These are phyloP conservation scores for Emydomyces testavorans DNA, from an alignment of 2,329 filamentous ascomycete genomes.

Conservation along the genomic window DNA sequence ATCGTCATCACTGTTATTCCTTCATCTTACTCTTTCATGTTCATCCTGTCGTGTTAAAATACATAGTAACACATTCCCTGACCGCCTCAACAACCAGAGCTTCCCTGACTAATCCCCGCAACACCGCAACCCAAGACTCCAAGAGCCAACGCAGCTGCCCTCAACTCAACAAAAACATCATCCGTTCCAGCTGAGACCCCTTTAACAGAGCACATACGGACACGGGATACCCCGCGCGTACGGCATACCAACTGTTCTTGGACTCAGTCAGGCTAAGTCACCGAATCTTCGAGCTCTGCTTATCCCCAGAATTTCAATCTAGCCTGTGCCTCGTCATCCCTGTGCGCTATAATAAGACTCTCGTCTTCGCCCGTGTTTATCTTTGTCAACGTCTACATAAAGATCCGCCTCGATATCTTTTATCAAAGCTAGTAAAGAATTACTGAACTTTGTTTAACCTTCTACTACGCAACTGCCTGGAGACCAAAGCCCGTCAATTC, in stretches of 20 bases:
- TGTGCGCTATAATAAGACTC: too few relatives aligned
- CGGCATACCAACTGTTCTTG: not conserved
- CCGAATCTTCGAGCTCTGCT: not conserved
- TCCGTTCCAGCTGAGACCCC: not conserved
- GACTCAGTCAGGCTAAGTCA: not conserved
- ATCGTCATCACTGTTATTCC: not conserved
- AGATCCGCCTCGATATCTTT: not conserved
- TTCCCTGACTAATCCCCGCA: not conserved
- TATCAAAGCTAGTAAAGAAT: not conserved
- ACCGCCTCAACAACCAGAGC: not conserved
- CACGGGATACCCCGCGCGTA: not conserved
- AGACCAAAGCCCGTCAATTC: not conserved
- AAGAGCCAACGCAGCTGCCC: not conserved
- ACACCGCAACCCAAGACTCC: not conserved
- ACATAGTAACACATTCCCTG: not conserved
- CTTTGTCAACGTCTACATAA: slow-evolving; percentile 2
- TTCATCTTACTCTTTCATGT: too few relatives aligned
- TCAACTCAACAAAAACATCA: not conserved
- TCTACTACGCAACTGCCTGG: not conserved
- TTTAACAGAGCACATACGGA: not conserved
- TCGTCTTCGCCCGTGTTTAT: slow-evolving; percentile 1
- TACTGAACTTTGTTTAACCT: not conserved
- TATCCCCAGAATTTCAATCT: slow-evolving; percentile 6
- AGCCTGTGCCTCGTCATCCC: slow-evolving; percentile 3
- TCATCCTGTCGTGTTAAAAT: too few relatives aligned